phyloP scores from a whole-genome alignment of 2,329 filamentous ascomycete species.

The Xenoacremonium recifei region DNA sequence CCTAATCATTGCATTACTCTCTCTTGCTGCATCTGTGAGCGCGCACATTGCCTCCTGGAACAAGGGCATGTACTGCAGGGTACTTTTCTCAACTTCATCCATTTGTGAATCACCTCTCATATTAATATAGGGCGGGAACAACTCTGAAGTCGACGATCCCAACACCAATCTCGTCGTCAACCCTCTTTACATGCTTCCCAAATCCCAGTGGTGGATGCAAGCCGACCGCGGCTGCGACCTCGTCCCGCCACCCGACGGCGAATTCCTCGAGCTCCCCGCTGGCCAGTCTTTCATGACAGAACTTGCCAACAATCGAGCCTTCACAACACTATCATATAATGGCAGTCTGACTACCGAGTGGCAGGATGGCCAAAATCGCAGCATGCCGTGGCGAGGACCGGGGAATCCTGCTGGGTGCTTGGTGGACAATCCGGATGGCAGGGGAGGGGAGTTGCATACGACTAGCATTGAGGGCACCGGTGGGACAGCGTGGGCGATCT shows the following conservation, averaged over 20 bases:
- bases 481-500: slow-evolving; percentile 50
- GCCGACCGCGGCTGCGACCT: slow-evolving; percentile 45
- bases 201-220: slow-evolving; percentile 51
- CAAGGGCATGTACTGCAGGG: slow-evolving; percentile 27
- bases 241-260: slow-evolving; percentile 30
- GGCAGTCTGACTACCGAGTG: slow-evolving; percentile 38
- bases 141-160: slow-evolving; percentile 31
- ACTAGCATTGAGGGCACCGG: slow-evolving; percentile 41
- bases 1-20: slow-evolving; percentile 18
- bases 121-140: slow-evolving; percentile 26
- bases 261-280: slow-evolving; percentile 44
- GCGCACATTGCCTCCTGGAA: slow-evolving; percentile 28
- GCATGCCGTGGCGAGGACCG: slow-evolving; percentile 44
- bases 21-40: slow-evolving; percentile 17
- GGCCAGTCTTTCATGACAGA: slow-evolving; percentile 48
- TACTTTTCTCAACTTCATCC: slow-evolving; percentile 4
- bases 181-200: slow-evolving; percentile 44
- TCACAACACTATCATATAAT: slow-evolving; percentile 45
- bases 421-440: slow-evolving; percentile 29
- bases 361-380: slow-evolving; percentile 46
- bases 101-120: neutral
- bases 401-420: slow-evolving; percentile 24
- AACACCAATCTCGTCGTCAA: slow-evolving; percentile 46
- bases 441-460: slow-evolving; percentile 46
- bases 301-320: slow-evolving; percentile 48